phyloP scores from a whole-genome alignment of 192 early-diverging fungal species.

The Coemansia asiatica region DNA sequence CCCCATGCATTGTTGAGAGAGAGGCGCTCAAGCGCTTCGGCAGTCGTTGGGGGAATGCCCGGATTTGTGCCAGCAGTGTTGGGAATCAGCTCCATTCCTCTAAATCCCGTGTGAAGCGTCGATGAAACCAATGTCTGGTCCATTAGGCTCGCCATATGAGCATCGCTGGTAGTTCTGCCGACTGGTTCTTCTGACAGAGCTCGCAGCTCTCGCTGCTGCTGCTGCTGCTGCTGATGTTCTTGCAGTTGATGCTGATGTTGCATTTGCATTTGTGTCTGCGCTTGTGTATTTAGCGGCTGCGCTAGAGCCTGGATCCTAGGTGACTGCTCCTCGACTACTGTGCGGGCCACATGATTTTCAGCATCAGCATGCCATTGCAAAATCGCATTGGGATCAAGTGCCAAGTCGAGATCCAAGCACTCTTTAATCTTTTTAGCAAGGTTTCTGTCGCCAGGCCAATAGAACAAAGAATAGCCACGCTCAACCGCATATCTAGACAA shows the following conservation, averaged over 20 bases:
- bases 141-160: constrained; percentile 17
- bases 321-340: constrained; percentile 23
- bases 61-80: neutral
- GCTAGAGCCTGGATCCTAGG: neutral
- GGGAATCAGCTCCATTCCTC: constrained; percentile 11
- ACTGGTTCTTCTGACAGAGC: neutral
- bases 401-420: constrained; percentile 73
- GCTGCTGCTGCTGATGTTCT: neutral
- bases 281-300: neutral
- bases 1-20: constrained; percentile 22
- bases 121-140: constrained; percentile 48
- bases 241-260: constrained; percentile 4
- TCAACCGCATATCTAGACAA: constrained; percentile 38
- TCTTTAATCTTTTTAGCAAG: constrained; percentile 69
- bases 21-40: constrained; percentile 40
- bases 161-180: neutral
- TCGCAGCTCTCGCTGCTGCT: neutral
- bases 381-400: constrained; percentile 17
- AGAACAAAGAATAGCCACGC: constrained; percentile 36
- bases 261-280: constrained; percentile 2
- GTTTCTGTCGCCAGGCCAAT: constrained; percentile 59
- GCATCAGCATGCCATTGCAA: constrained; percentile 32
- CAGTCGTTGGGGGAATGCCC: constrained; percentile 14
- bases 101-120: constrained; percentile 19
- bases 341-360: constrained; percentile 22